These are phyloP conservation scores for Rubia tinctorum DNA, from an alignment of 305 asterid genomes.

Conservation along the genomic window DNA sequence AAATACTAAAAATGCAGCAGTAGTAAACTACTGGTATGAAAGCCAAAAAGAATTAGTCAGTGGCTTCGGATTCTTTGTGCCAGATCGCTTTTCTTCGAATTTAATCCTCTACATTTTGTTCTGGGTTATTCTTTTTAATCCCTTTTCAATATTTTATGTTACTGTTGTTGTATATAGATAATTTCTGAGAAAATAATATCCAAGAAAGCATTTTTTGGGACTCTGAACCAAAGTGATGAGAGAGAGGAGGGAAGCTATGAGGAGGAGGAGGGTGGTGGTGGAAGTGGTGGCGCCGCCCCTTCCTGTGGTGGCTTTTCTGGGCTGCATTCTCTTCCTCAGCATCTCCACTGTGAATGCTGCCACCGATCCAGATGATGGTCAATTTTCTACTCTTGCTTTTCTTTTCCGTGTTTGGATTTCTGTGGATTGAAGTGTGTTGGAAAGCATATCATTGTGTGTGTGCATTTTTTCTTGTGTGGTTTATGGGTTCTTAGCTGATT, in stretches of 20 bases:
- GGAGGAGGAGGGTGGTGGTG: conserved; percentile 20
- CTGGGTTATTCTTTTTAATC: neutral
- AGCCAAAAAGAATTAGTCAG: conserved; percentile 30
- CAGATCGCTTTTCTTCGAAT: conserved; percentile 57
- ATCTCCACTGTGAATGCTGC: conserved; percentile 51
- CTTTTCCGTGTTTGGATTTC: neutral
- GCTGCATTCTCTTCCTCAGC: conserved; percentile 40
- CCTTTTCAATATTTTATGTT: neutral
- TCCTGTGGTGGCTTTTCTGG: conserved; percentile 39
- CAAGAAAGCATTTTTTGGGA: conserved; percentile 29
- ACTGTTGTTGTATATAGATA: neutral
- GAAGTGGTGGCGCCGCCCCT: conserved; percentile 25
- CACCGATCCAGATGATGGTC: conserved; percentile 91
- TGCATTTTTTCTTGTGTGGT: neutral
- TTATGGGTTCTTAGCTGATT: conserved; percentile 23
- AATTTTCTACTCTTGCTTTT: conserved; percentile 19
- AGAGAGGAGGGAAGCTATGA: conserved; percentile 36
- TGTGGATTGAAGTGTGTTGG: conserved; percentile 1
- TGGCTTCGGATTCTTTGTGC: conserved; percentile 79
- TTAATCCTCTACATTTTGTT: neutral
- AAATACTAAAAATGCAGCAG: neutral
- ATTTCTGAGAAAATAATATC: conserved; percentile 10
- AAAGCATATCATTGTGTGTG: neutral
- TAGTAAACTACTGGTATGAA: neutral
- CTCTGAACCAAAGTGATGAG: conserved; percentile 17